These are phyloP conservation scores for Metschnikowia continentalis DNA, from an alignment of 805 yeast genomes.

Conservation along the genomic window DNA sequence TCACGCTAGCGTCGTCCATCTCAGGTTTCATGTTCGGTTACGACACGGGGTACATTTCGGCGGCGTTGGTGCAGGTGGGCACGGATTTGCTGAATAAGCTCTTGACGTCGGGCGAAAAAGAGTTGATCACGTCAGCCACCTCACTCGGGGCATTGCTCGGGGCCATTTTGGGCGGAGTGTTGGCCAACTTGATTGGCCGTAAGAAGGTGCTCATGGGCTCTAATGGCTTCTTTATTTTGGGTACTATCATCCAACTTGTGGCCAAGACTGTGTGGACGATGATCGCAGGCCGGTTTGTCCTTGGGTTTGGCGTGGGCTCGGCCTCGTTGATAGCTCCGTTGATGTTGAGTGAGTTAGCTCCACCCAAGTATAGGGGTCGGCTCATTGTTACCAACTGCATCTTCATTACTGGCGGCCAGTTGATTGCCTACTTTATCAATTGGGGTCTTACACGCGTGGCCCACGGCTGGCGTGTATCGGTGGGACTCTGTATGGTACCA, in stretches of 20 bases:
- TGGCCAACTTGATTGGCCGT: constrained; percentile 83
- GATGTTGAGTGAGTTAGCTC: constrained; percentile 89
- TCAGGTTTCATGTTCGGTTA: constrained; percentile 97
- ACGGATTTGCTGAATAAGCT: constrained; percentile 53
- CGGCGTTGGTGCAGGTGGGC: constrained; percentile 84
- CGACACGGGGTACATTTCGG: constrained; percentile 95
- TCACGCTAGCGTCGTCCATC: constrained; percentile 77
- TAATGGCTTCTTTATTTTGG: constrained; percentile 74
- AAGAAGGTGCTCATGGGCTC: constrained; percentile 81
- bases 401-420: constrained; percentile 92
- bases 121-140: constrained; percentile 89
- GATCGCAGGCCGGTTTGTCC: constrained; percentile 85
- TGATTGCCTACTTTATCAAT: constrained; percentile 90
- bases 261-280: constrained; percentile 82
- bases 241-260: constrained; percentile 80
- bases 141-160: constrained; percentile 89
- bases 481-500: constrained; percentile 87
- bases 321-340: constrained; percentile 94
- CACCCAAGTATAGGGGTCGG: constrained; percentile 86
- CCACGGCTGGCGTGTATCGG: constrained; percentile 91
- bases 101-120: constrained; percentile 75
- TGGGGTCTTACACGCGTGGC: constrained; percentile 71
- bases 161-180: constrained; percentile 70
- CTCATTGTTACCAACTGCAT: constrained; percentile 83
- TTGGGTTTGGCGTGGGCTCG: constrained; percentile 96